Percentiles rank a stretch among this genome's conserved stretches.
Evolutionary conservation across 441 rosid species (phyloP).

Genomic region (Bruguiera hainesii): DNA sequence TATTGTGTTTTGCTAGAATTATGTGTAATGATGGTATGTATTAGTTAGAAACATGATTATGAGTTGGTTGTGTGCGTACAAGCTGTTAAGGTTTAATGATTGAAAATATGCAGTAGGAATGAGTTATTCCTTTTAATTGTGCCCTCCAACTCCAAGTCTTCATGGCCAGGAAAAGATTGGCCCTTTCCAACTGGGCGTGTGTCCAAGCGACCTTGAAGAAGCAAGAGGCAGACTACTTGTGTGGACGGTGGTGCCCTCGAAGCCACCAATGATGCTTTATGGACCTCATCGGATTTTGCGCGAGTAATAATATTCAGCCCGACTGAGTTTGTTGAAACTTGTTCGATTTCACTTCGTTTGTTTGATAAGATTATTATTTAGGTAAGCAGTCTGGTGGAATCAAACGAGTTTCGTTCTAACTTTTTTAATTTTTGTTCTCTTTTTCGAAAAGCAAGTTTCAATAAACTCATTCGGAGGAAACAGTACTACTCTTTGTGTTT

Average conservation of each 20-base stretch:
- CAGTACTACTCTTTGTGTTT: no score
- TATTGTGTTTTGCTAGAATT: conserved; percentile 10
- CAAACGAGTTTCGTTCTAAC: no score
- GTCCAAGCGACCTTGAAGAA: not conserved
- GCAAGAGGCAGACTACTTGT: no score
- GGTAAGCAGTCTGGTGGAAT: no score
- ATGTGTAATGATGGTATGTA: conserved; percentile 23
- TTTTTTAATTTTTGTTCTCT: no score
- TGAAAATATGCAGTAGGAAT: conserved; percentile 17
- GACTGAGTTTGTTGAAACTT: no score
- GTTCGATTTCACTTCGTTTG: no score
- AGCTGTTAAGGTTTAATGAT: conserved; percentile 15
- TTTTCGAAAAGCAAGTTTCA: no score
- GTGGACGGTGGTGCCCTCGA: no score
- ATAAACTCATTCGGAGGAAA: no score
- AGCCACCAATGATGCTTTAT: conserved; percentile 1
- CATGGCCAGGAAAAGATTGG: not conserved
- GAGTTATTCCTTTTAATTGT: conserved; percentile 2
- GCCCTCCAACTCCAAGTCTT: not conserved
- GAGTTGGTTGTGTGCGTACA: conserved; percentile 15
- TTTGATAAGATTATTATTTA: conserved; percentile 36
- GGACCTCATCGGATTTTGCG: not conserved
- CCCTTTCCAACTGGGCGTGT: not conserved
- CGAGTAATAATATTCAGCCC: not conserved
- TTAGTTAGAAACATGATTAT: conserved; percentile 15